Evolutionary conservation across 75 land plant species (phyloP).

Genomic region (Pinus albicaulis): DNA sequence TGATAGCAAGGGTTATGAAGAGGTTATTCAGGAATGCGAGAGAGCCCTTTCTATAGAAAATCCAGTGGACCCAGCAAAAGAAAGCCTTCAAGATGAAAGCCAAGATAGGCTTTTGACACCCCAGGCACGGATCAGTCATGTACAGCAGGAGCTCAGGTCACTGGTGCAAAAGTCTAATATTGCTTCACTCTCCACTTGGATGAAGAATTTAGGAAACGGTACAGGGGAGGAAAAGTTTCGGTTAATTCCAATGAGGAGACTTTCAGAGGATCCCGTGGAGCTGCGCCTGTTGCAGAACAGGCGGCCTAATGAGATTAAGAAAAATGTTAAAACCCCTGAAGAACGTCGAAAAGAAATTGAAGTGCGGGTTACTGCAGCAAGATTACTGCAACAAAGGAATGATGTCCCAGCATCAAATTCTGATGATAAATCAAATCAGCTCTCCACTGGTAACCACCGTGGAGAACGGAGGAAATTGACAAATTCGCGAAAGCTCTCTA

Average conservation of each 20-base stretch:
- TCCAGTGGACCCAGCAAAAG: conserved; percentile 81
- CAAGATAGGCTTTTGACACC: conserved; percentile 44
- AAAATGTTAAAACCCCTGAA: conserved; percentile 77
- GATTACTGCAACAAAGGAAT: conserved; percentile 69
- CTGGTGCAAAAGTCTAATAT: conserved; percentile 76
- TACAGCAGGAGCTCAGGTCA: conserved; percentile 58
- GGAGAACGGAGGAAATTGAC: conserved; percentile 40
- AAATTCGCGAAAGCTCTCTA: conserved; percentile 24
- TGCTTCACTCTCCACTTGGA: conserved; percentile 82
- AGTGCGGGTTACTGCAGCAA: conserved; percentile 86
- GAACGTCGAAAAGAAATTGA: conserved; percentile 87
- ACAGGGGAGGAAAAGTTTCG: conserved; percentile 67
- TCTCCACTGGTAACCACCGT: conserved; percentile 6
- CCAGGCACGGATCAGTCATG: conserved; percentile 62
- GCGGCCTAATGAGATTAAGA: conserved; percentile 89
- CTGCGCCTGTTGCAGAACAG: conserved; percentile 48
- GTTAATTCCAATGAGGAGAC: conserved; percentile 68
- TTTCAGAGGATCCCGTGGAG: conserved; percentile 75
- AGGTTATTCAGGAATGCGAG: conserved; percentile 78
- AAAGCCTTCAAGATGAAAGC: conserved; percentile 67
- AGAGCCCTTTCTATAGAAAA: conserved; percentile 56
- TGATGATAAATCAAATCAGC: conserved; percentile 17
- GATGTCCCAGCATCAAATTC: conserved; percentile 18
- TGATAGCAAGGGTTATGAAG: conserved; percentile 72
- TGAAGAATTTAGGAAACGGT: conserved; percentile 71